Percentiles rank a stretch among this genome's conserved stretches.
Conservation (phyloP, 108 stramenopile species). For the Cyclotella kingstonii region DNA sequence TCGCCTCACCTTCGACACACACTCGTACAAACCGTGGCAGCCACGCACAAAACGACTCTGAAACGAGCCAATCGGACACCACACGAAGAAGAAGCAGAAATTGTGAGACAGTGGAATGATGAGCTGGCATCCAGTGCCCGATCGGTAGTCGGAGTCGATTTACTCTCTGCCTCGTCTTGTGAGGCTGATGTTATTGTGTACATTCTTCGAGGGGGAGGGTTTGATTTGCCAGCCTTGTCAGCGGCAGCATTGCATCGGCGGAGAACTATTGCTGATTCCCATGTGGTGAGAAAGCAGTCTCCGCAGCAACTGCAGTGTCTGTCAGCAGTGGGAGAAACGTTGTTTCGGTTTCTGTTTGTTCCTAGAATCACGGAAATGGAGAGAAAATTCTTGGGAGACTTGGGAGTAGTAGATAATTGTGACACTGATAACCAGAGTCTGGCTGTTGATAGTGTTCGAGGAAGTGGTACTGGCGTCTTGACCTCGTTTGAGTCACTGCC, state of each 20-base stretch:
- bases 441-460: not conserved
- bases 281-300: not conserved
- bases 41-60: no score
- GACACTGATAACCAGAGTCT: not conserved
- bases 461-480: constrained; percentile 1
- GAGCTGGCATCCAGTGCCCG: no score
- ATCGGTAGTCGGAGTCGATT: not conserved
- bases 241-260: constrained; percentile 23
- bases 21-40: constrained; percentile 1
- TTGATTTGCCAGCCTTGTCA: constrained; percentile 26
- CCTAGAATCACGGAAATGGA: constrained; percentile 42
- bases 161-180: not conserved
- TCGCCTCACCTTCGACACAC: not conserved
- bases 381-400: constrained; percentile 20
- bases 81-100: no score
- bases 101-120: no score
- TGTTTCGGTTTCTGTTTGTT: constrained; percentile 41
- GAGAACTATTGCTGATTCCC: no score
- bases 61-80: no score
- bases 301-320: no score
- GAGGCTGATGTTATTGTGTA: constrained; percentile 10
- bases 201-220: constrained; percentile 38
- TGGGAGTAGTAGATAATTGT: constrained; percentile 28
- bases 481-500: constrained; percentile 35
- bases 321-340: not conserved